Percentiles rank a stretch among this genome's conserved stretches.
These are phyloP conservation scores for Sherardia arvensis DNA, from an alignment of 257 asterid genomes.

Conservation along the genomic window DNA sequence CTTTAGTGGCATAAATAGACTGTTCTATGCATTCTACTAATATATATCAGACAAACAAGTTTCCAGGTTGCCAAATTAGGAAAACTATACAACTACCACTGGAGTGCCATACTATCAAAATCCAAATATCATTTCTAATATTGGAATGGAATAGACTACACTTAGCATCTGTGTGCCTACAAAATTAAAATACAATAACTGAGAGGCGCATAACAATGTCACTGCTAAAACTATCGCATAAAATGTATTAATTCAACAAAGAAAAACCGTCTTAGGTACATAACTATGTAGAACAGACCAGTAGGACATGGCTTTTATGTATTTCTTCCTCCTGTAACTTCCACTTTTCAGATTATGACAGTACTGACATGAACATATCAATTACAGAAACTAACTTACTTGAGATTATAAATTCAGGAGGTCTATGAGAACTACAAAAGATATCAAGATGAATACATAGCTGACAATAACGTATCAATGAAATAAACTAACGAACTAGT, in stretches of 20 bases:
- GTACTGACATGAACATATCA: neutral
- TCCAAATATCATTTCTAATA: neutral
- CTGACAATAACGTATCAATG: no score
- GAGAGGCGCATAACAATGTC: neutral
- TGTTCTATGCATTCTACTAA: neutral
- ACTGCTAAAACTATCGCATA: neutral
- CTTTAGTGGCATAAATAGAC: neutral
- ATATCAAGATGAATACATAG: no score
- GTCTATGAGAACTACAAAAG: no score
- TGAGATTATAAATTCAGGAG: neutral
- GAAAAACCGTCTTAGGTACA: no score
- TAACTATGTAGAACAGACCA: neutral
- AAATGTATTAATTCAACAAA: no score
- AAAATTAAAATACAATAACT: neutral
- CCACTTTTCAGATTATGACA: neutral
- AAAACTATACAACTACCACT: neutral
- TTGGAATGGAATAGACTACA: no score
- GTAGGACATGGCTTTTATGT: neutral
- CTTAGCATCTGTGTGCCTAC: neutral
- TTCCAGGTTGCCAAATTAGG: neutral
- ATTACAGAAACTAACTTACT: neutral
- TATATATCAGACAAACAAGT: neutral
- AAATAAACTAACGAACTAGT: no score
- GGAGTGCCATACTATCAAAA: no score
- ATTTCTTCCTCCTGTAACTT: neutral